A percentile compares a stretch with the other conserved stretches of the same genome.
Conservation (phyloP, 2,329 filamentous ascomycete genomes). For the Didymosphaeria variabile region DNA sequence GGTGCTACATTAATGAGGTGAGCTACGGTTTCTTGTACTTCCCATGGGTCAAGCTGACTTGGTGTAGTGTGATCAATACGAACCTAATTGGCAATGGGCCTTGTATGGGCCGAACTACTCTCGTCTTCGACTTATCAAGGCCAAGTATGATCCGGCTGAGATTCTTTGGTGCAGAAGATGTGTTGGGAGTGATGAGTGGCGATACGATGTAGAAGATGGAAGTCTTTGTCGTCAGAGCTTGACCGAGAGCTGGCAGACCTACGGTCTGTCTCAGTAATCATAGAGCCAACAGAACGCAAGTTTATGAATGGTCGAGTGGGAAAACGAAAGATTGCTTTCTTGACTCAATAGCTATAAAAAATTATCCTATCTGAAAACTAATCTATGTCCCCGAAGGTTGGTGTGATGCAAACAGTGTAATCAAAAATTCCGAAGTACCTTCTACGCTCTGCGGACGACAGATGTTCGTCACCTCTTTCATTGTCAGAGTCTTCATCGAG, state of each 20-base stretch:
- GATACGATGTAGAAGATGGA: constrained; percentile 1
- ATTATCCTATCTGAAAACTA: no score
- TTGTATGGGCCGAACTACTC: constrained; percentile 25
- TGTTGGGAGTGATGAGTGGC: constrained; percentile 28
- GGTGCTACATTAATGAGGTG: constrained; percentile 29
- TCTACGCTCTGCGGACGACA: no score
- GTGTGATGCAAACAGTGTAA: no score
- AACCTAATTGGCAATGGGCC: constrained; percentile 26
- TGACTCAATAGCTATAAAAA: no score
- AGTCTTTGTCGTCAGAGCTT: neutral
- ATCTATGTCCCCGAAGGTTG: no score
- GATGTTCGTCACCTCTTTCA: no score
- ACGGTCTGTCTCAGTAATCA: neutral
- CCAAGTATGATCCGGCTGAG: constrained; percentile 23
- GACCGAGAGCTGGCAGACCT: neutral
- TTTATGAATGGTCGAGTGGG: no score
- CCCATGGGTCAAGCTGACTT: neutral
- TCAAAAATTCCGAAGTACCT: no score
- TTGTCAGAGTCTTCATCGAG: no score
- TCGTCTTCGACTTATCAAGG: constrained; percentile 20
- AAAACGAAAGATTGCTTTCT: no score
- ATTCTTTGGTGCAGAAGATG: constrained; percentile 24
- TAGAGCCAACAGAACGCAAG: no score
- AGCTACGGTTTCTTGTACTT: neutral
- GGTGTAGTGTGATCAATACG: constrained; percentile 16